Evolutionary conservation across 148 eudicot species (phyloP), one percentile per base, ranked within the genome.

Genomic region (Cornus kousa): DNA sequence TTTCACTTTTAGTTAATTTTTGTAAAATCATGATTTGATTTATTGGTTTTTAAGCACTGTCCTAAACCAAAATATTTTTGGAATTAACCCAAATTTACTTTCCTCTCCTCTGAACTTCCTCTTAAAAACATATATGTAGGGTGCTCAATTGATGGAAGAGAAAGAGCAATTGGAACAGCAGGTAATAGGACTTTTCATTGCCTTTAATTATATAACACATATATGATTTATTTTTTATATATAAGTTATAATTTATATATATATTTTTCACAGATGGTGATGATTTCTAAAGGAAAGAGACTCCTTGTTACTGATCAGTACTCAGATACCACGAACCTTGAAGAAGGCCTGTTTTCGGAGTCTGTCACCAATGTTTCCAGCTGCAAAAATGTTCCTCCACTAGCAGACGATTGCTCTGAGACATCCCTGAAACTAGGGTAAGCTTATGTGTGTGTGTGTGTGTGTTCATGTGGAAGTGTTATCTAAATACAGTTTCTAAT

Each of bases 361-460:
- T 82, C 93, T 37, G 39, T 73, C 68, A 80, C 79, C 28, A 83
- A 75, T 37, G 77, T 32, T 9, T 79, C 71, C 82, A 85, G 84
- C 74, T 79, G 81, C 59, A 79, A 35, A 5, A 78, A 87, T 9
- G 89, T 82, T 73, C 88, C 88, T 17, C 90, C 88, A 68, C 78
- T 79, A 0, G 91, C 85, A 65, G 90, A 87, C 68, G 89, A 90
- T 85, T 79, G 74, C 82, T 88, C 93, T 3, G 86, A 87, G 35
- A 83, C 91, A 57, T 88, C 83, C 73, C 85, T 90, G 77, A 88
- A 85, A 66, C 75, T 90, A 50, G 90, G 89, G 92, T 89, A 79
- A 84, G 84, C 55, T 35, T 17, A 7, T 6, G 20, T 19, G 3
- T 13, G n/a, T 57, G 4, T 62, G 4, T 20, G 4, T n/a, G 1